Base-by-base conservation (phyloP, 148 eudicot species). In the Fagopyrum esculentum region DNA sequence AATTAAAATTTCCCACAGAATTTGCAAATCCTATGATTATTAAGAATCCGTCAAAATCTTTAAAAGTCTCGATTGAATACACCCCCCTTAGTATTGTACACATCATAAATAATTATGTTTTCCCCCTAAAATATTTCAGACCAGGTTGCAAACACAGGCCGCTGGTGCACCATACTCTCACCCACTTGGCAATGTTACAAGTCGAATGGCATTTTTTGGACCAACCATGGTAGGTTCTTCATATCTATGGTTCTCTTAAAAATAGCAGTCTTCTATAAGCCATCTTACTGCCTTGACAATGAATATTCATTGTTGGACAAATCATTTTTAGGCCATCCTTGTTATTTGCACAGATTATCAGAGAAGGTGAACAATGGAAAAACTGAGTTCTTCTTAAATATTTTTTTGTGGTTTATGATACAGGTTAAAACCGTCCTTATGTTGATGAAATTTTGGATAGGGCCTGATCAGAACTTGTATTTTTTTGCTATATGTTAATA, bases 101-200 rank as follows among this genome's bases (percentile, higher is more conserved):
- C 19, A 13, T 66, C 9, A 3, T 66, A 12, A 61, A 9, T 29
- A 52, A 8, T 9, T 35, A 1, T 35, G 1, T 29, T 29, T 29
- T 60, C 9, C 4, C 68, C 44, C 2, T 26, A 0, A 9, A 57
- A 63, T 29, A 29, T 3, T 40, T 59, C 89, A 95, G 99, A 95
- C 99, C 74, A 92, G 99, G 82, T 78, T 95, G 88, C 99, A 95
- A 83, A 96, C 98, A 71, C 99, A 95, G 81, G 99, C 99, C 63
- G 99, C 99, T 17, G 99, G 99, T 80, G 90, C 82, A 75, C 81
- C 83, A 59, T 88, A 95, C 74, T 84, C 93, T 8, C 97, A 95
- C 81, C 99, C 99, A 48, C 79, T 95, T 71, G 89, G 96, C 84
- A 89, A 92, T 73, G 50, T 83, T 35, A 85, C 83, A 15, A 88